Conservation (phyloP, 2,329 filamentous ascomycete genomes). For the Septoria linicola region DNA sequence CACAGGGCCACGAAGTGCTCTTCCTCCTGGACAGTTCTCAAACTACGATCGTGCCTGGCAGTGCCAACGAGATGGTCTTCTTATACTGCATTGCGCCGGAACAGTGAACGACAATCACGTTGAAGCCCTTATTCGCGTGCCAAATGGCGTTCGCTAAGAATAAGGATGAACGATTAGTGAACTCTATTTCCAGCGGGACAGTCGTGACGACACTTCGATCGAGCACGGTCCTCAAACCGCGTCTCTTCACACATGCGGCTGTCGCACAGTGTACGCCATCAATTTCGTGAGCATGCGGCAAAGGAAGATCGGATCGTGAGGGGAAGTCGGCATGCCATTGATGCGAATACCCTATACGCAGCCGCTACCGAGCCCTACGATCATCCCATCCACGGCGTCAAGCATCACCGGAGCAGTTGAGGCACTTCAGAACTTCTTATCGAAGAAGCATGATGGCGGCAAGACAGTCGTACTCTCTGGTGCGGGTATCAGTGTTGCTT, state of each 20-base stretch:
- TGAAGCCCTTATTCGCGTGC: too few species aligned
- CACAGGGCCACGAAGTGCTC: background rate
- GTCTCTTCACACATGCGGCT: background rate
- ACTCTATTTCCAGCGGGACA: background rate
- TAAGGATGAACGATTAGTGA: background rate
- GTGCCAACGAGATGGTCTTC: too few species aligned
- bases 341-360: conserved; percentile 91
- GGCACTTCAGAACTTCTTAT: conserved; percentile 74
- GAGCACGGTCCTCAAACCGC: background rate
- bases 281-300: conserved; percentile 11
- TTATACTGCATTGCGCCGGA: too few species aligned
- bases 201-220: conserved; percentile 15
- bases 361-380: conserved; percentile 70
- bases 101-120: too few species aligned
- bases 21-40: too few species aligned
- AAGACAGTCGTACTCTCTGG: conserved; percentile 70
- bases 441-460: conserved; percentile 50
- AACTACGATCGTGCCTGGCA: too few species aligned
- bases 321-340: conserved; percentile 43
- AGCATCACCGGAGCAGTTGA: conserved; percentile 72
- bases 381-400: conserved; percentile 70
- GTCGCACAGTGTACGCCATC: conserved; percentile 1
- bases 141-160: too few species aligned
- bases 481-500: conserved; percentile 89
- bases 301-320: background rate